phyloP scores from a whole-genome alignment of 163 green algal species.

The Coccomyxa subellipsoidea region DNA sequence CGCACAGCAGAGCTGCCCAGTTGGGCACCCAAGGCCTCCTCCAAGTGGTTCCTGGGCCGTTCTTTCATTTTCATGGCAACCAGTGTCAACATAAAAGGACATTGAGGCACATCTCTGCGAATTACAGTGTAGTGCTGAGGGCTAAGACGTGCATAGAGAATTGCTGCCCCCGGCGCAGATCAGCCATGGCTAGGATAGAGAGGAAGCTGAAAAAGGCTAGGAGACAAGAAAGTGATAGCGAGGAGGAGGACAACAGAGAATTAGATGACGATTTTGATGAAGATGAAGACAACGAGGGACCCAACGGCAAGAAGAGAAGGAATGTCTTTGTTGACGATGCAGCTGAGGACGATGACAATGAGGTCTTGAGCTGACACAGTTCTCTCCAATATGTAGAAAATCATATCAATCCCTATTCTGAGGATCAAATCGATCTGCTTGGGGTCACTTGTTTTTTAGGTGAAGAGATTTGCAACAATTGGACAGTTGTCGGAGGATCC shows the following conservation, averaged over 20 bases:
- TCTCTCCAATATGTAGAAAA: too few relatives aligned
- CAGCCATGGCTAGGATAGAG: not conserved
- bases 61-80: too few relatives aligned
- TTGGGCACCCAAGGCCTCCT: too few relatives aligned
- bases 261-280: constrained; percentile 31
- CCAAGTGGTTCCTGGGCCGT: not conserved
- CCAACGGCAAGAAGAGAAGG: constrained; percentile 47
- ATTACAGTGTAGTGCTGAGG: too few relatives aligned
- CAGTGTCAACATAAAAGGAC: too few relatives aligned
- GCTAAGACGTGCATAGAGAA: not conserved
- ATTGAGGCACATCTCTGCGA: too few relatives aligned
- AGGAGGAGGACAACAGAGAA: constrained; percentile 23
- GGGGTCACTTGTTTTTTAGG: not conserved
- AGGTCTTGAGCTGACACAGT: constrained; percentile 24
- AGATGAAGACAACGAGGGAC: constrained; percentile 46
- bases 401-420: not conserved
- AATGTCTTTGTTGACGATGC: constrained; percentile 67
- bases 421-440: not conserved
- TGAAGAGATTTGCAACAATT: too few relatives aligned
- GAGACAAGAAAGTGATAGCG: not conserved
- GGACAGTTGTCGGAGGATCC: too few relatives aligned
- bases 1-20: not conserved
- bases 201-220: not conserved
- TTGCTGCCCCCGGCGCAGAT: not conserved
- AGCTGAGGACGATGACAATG: constrained; percentile 56